Base-by-base conservation (phyloP, 768 basidiomycete species). In the Pleurotus giganteus region DNA sequence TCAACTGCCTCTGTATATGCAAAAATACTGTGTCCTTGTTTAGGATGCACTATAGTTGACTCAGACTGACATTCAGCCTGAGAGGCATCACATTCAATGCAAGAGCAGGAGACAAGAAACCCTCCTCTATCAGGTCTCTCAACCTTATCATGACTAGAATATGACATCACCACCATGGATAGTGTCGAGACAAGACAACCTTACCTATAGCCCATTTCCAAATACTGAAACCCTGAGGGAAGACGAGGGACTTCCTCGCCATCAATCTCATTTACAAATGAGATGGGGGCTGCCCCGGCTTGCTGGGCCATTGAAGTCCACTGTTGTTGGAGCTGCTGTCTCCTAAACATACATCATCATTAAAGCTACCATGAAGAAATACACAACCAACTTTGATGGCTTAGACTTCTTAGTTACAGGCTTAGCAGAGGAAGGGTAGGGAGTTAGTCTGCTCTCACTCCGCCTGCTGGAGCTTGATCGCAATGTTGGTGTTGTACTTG, bases 161-260 rank as follows among this genome's bases (percentile, higher is more conserved):
- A 19, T 44, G 17, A 4, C n/a, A 12, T 17, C 28, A 39, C 15
- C 28, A 21, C 31, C n/a, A 11, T 26, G 13, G 13, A 11, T 23
- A 6, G 17, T 9, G 50, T 24, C 17, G 24, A 43, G 45, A 54
- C 19, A 47, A 23, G 8, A 5, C n/a, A 34, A 50, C 44, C 82
- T 44, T 60, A 79, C 80, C 76, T 52, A 49, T 86, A 87, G 8
- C 71, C 69, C 32, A 65, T 68, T 61, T 88, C 86, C 11, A 83
- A 57, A 61, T 86, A 88, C 53, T 55, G 52, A 50, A 88, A 87
- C 13, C 62, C 61, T 0, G 66, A 57, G 4, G 71, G 63, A n/a
- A 81, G 60, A 2, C 59, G 65, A 0, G 84, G 84, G 3, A 78
- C 60, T 9, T 74, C 68, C 32, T 80, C 75, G 21, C 71, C 70